Base-by-base conservation (phyloP, 208 protist species). In the Crithidia fasciculata region DNA sequence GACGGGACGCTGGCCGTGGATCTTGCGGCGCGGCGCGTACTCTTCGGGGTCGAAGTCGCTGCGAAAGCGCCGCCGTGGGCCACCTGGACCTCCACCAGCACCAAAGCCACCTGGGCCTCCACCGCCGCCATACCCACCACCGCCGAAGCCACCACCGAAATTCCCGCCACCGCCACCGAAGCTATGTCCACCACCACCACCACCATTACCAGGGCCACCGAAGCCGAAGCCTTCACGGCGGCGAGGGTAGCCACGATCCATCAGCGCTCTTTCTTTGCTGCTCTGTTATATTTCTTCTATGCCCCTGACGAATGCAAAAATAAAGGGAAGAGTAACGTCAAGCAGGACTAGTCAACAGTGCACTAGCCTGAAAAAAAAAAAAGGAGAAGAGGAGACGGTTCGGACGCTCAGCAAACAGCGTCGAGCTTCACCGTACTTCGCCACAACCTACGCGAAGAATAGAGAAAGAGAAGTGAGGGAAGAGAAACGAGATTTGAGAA, bases 11-110 rank as follows among this genome's bases (percentile, higher is more conserved):
- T 96, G 92, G 16, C 91, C 84, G 49, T 83, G 79, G 19, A 89
- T 81, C 59, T 94, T 94, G 15, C 78, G 73, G 43, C 89, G 87
- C 12, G 92, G 92, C 9, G 88, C 92, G 72, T 95, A 96, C 47
- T 96, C 92, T 52, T 90, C 88, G 3, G 74, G 66, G 52, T 95
- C 92, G 43, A 90, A 87, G 47, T 91, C 86, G 15, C 86, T 78
- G 16, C 77, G 83, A 36, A 76, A 80, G 36, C 87, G 73, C 41
- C 81, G 85, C 47, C 76, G 85, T 37, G 77, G 74, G 10, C 43
- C 57, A 40, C 76, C 70, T 45, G 66, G 47, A 8, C 53, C 69
- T 2, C 75, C 75, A 4, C 50, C 36, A 18, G 59, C 71, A 37
- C 28, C 28, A 1, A 28, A 28, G 10, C 43, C 57, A 40, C 76